Base-by-base conservation (phyloP, 345 rosid species). In the Erysimum cheiranthoides region DNA sequence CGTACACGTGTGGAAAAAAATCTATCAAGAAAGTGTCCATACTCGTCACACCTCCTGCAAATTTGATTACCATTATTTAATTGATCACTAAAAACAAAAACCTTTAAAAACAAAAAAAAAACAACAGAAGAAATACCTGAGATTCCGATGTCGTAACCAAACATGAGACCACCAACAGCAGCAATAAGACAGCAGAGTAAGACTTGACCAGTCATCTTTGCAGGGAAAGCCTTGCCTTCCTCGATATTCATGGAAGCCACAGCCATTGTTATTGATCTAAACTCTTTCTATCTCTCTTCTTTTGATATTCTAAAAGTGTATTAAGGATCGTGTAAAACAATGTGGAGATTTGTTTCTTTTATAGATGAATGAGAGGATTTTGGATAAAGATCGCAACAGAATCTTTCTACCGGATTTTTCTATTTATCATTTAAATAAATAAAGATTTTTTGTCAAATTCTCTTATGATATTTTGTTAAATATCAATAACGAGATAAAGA, bases 91-190 rank as follows among this genome's bases (percentile, higher is more conserved):
- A 42, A 60, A 18, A 11, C 49, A 60, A 4, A 39, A 40, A 39
- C 11, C 31, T 34, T 40, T 11, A 25, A 36, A 7, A 59, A 0
- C 25, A 21, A n/a, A 45, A 14, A 40, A 3, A 39, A 16, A 18
- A 8, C 5, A 59, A 38, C 0, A 27, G 18, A 61, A 13, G 34
- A 61, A 17, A 62, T 27, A 83, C 91, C 91, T 58, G 87, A 88
- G 64, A 89, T 85, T 34, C 92, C 90, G 9, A 87, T 82, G 50
- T 87, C 93, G 34, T 87, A 91, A 52, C 90, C 93, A 18, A 87
- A 87, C 87, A 87, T 85, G 38, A 89, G 73, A 17, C 93, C 97
- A 7, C 91, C 97, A 56, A 80, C 79, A 45, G 97, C 97, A 0
- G 91, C 88, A 43, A 89, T 87, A 38, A 89, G 10, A 63, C 81